Evolutionary conservation across 2,329 filamentous ascomycete species (phyloP).

Genomic region (Curvularia lunata): DNA sequence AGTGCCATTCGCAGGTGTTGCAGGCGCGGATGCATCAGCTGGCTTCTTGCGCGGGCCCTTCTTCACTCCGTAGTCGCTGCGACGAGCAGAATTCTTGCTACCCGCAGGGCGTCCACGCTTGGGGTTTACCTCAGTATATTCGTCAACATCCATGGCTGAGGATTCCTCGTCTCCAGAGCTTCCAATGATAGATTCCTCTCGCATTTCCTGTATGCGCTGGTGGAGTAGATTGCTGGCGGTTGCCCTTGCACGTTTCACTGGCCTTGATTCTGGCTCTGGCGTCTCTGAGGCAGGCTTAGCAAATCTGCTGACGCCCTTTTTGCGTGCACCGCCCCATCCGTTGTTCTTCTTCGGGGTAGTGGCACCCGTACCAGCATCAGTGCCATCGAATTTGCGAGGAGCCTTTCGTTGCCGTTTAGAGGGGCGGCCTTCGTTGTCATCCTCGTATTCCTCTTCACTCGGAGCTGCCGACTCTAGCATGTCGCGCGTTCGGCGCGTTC

Average conservation of each 20-base stretch:
- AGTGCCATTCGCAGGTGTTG: conserved; percentile 29
- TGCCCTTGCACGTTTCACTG: conserved; percentile 37
- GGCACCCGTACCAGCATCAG: conserved; percentile 39
- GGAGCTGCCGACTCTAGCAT: conserved; percentile 46
- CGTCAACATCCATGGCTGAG: conserved; percentile 40
- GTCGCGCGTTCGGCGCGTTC: conserved; percentile 52
- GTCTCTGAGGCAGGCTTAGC: conserved; percentile 41
- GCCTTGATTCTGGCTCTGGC: conserved; percentile 44
- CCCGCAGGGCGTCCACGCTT: conserved; percentile 51
- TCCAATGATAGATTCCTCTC: conserved; percentile 50
- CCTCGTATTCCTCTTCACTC: conserved; percentile 49
- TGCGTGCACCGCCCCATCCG: conserved; percentile 49
- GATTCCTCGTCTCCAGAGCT: conserved; percentile 47
- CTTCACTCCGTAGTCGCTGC: conserved; percentile 57
- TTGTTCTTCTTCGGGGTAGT: conserved; percentile 44
- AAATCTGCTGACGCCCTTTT: conserved; percentile 47
- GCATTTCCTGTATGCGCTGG: conserved; percentile 56
- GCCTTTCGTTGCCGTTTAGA: conserved; percentile 45
- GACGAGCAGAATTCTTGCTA: conserved; percentile 55
- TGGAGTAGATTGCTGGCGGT: conserved; percentile 43
- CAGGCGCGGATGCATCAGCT: conserved; percentile 29
- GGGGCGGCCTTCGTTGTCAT: conserved; percentile 40
- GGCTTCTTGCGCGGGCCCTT: conserved; percentile 55
- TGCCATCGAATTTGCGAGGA: conserved; percentile 45
- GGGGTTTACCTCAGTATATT: conserved; percentile 29